Evolutionary conservation across 192 early-diverging fungal genomes (phyloP), one percentile per base, ranked within the genome.

Genomic region (Coemansia reversa): DNA sequence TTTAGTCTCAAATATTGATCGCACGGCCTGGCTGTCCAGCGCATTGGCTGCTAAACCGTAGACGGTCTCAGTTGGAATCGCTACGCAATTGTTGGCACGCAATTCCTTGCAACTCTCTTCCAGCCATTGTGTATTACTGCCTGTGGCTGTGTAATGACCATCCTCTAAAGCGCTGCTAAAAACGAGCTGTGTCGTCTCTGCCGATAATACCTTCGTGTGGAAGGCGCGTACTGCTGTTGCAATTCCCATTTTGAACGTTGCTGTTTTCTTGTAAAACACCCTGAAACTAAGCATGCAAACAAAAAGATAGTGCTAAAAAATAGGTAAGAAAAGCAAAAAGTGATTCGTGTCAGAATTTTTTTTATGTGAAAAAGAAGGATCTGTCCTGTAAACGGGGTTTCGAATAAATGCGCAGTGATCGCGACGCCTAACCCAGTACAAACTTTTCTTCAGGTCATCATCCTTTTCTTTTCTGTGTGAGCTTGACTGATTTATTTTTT

Each of bases 21-120:
- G 50, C 18, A 96, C 92, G 14, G 93, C 91, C 2, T 32, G 24
- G 5, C 83, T 55, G 19, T 78, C 67, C 5, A 94, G 81, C 5
- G 96, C 96, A 59, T 96, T 94, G 57, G 93, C 91, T 7, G 90
- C 97, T 25, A 99, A 81, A 0, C 97, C 97, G 70, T 99, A 99
- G 16, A 99, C 97, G 5, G 97, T 99, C 66, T 99, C 97, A 5
- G 97, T 98, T 3, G 97, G 96, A 33, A 99, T 92, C 4, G 90
- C 94, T 18, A 99, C 87, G 27, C 86, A 85, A 28, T 87, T 72
- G 55, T 86, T 86, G 54, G 58, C 28, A 6, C 70, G 64, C 29
- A 96, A 75, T 49, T 89, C 70, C 53, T 75, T 23, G 2, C 82
- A 81, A 4, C 92, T 90, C 14, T 76, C 67, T 5, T 58, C 27